A percentile compares a stretch with the other conserved stretches of the same genome.
phyloP scores from a whole-genome alignment of 805 yeast species.

The Naumovozyma castellii region DNA sequence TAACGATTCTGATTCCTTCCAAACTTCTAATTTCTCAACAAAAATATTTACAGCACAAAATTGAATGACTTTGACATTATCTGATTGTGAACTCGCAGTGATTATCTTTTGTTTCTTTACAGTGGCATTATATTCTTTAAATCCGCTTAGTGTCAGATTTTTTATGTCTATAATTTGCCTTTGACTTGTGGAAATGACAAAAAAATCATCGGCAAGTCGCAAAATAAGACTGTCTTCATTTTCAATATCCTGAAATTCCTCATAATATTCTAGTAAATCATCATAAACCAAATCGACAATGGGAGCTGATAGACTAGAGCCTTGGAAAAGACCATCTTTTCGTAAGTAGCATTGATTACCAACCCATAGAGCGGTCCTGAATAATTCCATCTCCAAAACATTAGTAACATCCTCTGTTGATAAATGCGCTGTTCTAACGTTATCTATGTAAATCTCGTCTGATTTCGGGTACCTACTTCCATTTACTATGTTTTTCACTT shows the following conservation, averaged over 20 bases:
- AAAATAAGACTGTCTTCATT: constrained; percentile 34
- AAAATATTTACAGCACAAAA: constrained; percentile 39
- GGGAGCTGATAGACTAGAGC: constrained; percentile 64
- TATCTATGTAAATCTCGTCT: constrained; percentile 25
- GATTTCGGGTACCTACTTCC: constrained; percentile 7
- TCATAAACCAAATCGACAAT: constrained; percentile 71
- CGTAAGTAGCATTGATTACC: constrained; percentile 36
- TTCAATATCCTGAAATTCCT: constrained; percentile 22
- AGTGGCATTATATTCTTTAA: constrained; percentile 35
- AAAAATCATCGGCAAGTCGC: constrained; percentile 77
- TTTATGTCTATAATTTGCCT: constrained; percentile 26
- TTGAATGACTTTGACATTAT: constrained; percentile 11
- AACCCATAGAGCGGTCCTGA: constrained; percentile 38
- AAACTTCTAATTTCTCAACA: constrained; percentile 27
- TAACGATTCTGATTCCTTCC: constrained; percentile 26
- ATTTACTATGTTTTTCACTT: constrained; percentile 14
- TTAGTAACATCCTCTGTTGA: constrained; percentile 37
- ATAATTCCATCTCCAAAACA: constrained; percentile 43
- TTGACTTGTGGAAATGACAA: constrained; percentile 47
- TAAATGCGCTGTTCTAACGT: constrained; percentile 30
- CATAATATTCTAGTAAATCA: constrained; percentile 36
- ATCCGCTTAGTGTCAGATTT: constrained; percentile 28
- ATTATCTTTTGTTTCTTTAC: constrained; percentile 35
- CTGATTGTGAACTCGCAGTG: constrained; percentile 17
- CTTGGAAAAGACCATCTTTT: constrained; percentile 72